Percentiles rank a stretch among this genome's conserved stretches.
Evolutionary conservation across 2,329 filamentous ascomycete genomes (phyloP).

Genomic region (Diaporthe vaccinii): DNA sequence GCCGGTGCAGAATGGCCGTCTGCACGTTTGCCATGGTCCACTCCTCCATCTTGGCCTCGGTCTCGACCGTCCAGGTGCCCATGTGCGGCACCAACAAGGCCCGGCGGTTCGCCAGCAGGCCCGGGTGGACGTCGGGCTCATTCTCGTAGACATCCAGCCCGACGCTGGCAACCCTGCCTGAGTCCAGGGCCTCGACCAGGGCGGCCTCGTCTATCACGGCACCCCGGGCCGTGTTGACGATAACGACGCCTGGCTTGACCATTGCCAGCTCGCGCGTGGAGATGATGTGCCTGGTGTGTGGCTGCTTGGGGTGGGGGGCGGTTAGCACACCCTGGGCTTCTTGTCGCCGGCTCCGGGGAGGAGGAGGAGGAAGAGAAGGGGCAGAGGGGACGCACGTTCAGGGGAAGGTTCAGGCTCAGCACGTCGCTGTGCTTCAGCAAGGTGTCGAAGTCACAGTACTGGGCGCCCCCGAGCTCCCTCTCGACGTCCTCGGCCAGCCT

Average conservation of each 20-base stretch:
- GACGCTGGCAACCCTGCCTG: conserved; percentile 76
- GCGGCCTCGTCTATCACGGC: conserved; percentile 87
- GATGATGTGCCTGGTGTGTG: conserved; percentile 81
- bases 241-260: conserved; percentile 83
- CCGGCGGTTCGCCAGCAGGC: conserved; percentile 76
- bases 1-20: conserved; percentile 71
- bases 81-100: conserved; percentile 85
- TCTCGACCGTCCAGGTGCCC: conserved; percentile 84
- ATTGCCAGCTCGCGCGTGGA: conserved; percentile 76
- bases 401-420: conserved; percentile 82
- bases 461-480: conserved; percentile 64
- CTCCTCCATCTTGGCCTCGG: conserved; percentile 77
- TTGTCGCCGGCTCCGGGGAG: not conserved
- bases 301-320: conserved; percentile 48
- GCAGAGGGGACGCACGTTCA: conserved; percentile 73
- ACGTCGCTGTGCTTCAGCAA: conserved; percentile 80
- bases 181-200: conserved; percentile 79
- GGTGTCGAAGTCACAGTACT: conserved; percentile 81
- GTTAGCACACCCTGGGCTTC: not conserved
- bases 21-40: conserved; percentile 81
- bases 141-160: conserved; percentile 89
- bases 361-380: not conserved
- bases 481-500: conserved; percentile 68
- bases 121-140: conserved; percentile 82
- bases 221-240: conserved; percentile 87